phyloP scores from a whole-genome alignment of 2,329 filamentous ascomycete species.

The Lecanicillium sp. region DNA sequence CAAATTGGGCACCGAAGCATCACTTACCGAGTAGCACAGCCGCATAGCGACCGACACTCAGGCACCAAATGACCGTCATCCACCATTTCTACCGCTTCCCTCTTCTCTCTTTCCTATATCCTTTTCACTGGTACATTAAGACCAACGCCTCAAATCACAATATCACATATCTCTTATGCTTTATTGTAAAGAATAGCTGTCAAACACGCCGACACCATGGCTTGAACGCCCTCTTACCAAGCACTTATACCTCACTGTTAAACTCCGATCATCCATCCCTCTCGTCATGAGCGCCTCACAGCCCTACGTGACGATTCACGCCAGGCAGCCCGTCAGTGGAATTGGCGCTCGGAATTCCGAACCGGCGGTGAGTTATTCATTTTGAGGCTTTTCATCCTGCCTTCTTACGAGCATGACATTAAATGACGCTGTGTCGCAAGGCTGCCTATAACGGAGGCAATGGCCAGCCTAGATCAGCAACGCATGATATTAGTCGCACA shows the following conservation, averaged over 20 bases:
- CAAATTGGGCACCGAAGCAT: conserved; percentile 25
- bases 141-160: too few species aligned
- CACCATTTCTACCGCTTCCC: too few species aligned
- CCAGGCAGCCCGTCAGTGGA: conserved; percentile 36
- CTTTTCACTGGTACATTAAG: too few species aligned
- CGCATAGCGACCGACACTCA: neutral
- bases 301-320: conserved; percentile 46
- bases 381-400: neutral
- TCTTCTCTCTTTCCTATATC: too few species aligned
- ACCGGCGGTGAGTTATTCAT: conserved; percentile 34
- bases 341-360: conserved; percentile 39
- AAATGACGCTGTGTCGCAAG: conserved; percentile 6
- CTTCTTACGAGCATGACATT: neutral
- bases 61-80: too few species aligned
- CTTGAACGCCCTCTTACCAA: neutral
- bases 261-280: too few species aligned
- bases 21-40: conserved; percentile 1
- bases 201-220: too few species aligned
- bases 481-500: conserved; percentile 49
- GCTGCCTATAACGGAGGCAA: conserved; percentile 1
- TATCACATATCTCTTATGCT: too few species aligned
- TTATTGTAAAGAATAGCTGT: too few species aligned
- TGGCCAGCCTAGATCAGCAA: conserved; percentile 28
- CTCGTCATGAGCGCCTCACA: conserved; percentile 31
- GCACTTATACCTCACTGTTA: conserved; percentile 2